Evolutionary conservation across 2,329 filamentous ascomycete genomes (phyloP).

Genomic region (Septoria petroselini): DNA sequence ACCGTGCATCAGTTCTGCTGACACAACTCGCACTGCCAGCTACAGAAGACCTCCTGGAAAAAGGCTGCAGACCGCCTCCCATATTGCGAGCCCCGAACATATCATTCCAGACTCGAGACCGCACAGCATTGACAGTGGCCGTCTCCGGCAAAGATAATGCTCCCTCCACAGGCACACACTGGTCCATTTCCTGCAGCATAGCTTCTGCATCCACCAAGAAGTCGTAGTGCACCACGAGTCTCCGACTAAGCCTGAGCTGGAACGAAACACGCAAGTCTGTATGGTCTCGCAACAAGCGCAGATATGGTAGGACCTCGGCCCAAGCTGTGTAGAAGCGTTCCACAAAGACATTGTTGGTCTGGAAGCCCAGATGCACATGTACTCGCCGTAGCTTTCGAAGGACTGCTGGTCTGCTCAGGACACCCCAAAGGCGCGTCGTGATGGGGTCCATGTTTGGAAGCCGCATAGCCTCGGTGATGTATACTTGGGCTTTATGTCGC

Average conservation of each 20-base stretch:
- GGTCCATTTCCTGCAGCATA: constrained; percentile 19
- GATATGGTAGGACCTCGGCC: constrained; percentile 11
- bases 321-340: constrained; percentile 21
- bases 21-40: not conserved
- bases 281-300: constrained; percentile 1
- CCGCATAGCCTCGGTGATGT: constrained; percentile 20
- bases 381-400: constrained; percentile 14
- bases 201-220: constrained; percentile 8
- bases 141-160: constrained; percentile 18
- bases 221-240: constrained; percentile 20
- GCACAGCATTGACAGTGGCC: constrained; percentile 17
- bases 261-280: constrained; percentile 17
- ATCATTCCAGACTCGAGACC: constrained; percentile 13
- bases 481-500: constrained; percentile 17
- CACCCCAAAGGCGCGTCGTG: constrained; percentile 1
- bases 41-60: not conserved
- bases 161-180: constrained; percentile 12
- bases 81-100: constrained; percentile 18
- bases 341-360: constrained; percentile 20
- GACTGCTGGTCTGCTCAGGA: constrained; percentile 2
- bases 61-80: not conserved
- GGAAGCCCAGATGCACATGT: constrained; percentile 19
- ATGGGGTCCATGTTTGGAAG: constrained; percentile 17
- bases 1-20: no score
- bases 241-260: constrained; percentile 17